Evolutionary conservation across 345 rosid genomes (phyloP).

Genomic region (Sisymbrium irio): DNA sequence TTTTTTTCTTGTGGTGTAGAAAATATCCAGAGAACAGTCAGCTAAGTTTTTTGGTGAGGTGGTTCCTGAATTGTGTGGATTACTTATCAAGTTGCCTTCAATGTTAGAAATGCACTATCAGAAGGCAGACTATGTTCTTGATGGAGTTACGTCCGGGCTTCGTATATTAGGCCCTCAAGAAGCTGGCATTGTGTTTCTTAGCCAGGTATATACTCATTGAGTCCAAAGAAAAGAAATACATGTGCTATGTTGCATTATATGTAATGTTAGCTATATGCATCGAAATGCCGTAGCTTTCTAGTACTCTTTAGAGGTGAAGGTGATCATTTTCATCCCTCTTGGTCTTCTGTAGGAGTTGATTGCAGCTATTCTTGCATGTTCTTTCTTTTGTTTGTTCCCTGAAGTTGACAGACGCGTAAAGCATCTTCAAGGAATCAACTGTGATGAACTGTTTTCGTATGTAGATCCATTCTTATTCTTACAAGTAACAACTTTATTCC

Average conservation of each 20-base stretch:
- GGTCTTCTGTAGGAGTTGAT: neutral
- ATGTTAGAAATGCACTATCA: conserved; percentile 45
- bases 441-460: conserved; percentile 65
- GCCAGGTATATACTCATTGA: conserved; percentile 45
- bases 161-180: conserved; percentile 58
- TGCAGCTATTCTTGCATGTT: conserved; percentile 30
- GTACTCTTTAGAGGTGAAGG: neutral
- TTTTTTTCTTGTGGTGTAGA: conserved; percentile 23
- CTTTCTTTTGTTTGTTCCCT: conserved; percentile 60
- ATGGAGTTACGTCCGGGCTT: conserved; percentile 41
- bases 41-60: conserved; percentile 60
- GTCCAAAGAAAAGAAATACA: neutral
- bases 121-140: conserved; percentile 15
- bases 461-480: conserved; percentile 30
- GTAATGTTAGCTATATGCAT: too few relatives aligned
- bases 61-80: conserved; percentile 54
- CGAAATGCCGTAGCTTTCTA: neutral
- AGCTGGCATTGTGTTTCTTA: conserved; percentile 69
- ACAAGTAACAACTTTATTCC: neutral
- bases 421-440: conserved; percentile 64
- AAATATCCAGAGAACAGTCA: conserved; percentile 42
- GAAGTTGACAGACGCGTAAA: conserved; percentile 44
- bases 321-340: neutral
- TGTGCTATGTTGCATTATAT: too few relatives aligned
- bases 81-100: conserved; percentile 60